A percentile compares a stretch with the other conserved stretches of the same genome.
phyloP scores from a whole-genome alignment of 108 stramenopile species.

The Skeletonema tropicum region DNA sequence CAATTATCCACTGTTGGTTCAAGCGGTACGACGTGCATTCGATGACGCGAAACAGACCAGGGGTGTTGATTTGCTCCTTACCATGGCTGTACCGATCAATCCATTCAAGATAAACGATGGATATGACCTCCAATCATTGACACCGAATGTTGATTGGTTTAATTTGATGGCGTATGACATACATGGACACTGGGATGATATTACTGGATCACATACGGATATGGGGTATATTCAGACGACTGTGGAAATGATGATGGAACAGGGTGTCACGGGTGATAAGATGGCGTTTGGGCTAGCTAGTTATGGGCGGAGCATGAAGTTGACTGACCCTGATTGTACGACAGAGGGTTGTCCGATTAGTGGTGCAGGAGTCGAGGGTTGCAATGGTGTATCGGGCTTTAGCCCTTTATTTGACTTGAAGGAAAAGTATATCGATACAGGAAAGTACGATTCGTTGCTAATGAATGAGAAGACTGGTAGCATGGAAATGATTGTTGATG shows the following conservation, averaged over 20 bases:
- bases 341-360: constrained; percentile 20
- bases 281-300: constrained; percentile 41
- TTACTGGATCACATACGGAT: constrained; percentile 40
- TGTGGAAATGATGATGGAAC: constrained; percentile 26
- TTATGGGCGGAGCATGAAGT: constrained; percentile 36
- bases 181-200: constrained; percentile 28
- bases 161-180: constrained; percentile 50
- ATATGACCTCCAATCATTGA: constrained; percentile 18
- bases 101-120: constrained; percentile 19
- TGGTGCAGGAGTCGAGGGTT: constrained; percentile 29
- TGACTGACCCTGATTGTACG: constrained; percentile 6
- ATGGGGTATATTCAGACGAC: constrained; percentile 24
- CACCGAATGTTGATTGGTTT: constrained; percentile 34
- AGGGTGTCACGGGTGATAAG: constrained; percentile 15
- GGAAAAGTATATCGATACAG: constrained; percentile 29
- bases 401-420: constrained; percentile 38
- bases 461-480: constrained; percentile 38
- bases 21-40: constrained; percentile 16
- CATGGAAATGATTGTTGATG: constrained; percentile 45
- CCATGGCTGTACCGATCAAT: constrained; percentile 35
- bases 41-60: neutral
- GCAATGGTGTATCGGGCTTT: constrained; percentile 38
- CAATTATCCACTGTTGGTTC: constrained; percentile 27
- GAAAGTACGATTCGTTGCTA: constrained; percentile 29
- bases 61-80: constrained; percentile 19